Percentiles rank a stretch among this genome's conserved stretches.
phyloP scores from a whole-genome alignment of 1,139 yeast genomes.

The Suhomyces atakaporum region DNA sequence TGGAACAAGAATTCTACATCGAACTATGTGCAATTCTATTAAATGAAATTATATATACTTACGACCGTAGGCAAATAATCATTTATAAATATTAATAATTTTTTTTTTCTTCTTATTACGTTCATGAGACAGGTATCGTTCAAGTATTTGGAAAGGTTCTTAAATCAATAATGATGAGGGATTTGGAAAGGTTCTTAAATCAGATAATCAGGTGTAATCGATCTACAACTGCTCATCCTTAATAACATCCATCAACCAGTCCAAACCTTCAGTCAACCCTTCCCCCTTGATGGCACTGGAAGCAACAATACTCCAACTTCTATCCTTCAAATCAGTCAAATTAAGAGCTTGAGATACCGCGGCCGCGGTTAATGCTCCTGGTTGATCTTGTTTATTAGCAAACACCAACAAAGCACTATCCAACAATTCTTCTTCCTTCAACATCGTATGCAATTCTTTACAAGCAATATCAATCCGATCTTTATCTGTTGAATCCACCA shows the following conservation, averaged over 20 bases:
- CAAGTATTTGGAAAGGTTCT: too few species aligned
- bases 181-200: too few species aligned
- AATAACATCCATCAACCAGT: slow-evolving; percentile 95
- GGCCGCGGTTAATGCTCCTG: slow-evolving; percentile 92
- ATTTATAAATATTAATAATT: too few species aligned
- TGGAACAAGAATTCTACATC: background rate
- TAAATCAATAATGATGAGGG: too few species aligned
- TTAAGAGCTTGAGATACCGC: slow-evolving; percentile 89
- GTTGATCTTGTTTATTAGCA: slow-evolving; percentile 97
- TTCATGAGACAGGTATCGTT: too few species aligned
- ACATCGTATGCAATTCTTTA: slow-evolving; percentile 88
- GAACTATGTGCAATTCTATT: slow-evolving; percentile 6
- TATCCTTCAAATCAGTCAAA: slow-evolving; percentile 84
- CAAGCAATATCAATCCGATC: slow-evolving; percentile 88
- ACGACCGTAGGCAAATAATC: too few species aligned
- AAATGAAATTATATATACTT: too few species aligned
- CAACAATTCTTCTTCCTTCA: slow-evolving; percentile 86
- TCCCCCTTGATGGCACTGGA: slow-evolving; percentile 96
- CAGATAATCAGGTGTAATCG: too few species aligned
- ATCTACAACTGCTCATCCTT: slow-evolving; percentile 80
- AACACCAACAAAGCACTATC: slow-evolving; percentile 91
- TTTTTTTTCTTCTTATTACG: too few species aligned
- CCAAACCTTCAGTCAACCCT: slow-evolving; percentile 93
- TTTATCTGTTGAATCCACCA: slow-evolving; percentile 94
- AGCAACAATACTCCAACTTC: slow-evolving; percentile 98